Percentiles rank a stretch among this genome's conserved stretches.
phyloP scores from a whole-genome alignment of 768 basidiomycete genomes.

The Paxillus ammoniavirescens region DNA sequence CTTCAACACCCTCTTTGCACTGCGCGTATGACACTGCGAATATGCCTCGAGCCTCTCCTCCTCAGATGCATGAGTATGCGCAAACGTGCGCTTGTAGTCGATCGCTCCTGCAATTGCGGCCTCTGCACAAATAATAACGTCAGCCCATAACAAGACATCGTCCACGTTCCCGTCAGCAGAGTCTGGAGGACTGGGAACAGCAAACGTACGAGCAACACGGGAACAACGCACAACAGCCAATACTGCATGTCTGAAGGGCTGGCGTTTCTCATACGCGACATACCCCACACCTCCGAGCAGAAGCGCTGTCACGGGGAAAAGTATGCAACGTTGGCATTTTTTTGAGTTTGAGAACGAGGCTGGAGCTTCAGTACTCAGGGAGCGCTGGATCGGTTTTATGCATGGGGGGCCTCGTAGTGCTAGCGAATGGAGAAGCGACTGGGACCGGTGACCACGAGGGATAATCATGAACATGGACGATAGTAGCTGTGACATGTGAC shows the following conservation, averaged over 20 bases:
- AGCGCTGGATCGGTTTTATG: constrained; percentile 6
- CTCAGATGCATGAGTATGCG: constrained; percentile 47
- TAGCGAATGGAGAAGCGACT: constrained; percentile 1
- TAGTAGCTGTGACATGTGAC: no score
- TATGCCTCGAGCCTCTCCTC: constrained; percentile 52
- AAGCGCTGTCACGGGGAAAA: constrained; percentile 24
- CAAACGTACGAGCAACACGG: constrained; percentile 61
- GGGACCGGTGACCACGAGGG: constrained; percentile 11
- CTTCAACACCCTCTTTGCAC: constrained; percentile 72
- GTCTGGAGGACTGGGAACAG: constrained; percentile 22
- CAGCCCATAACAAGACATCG: neutral
- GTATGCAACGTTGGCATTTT: constrained; percentile 19
- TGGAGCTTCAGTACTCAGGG: constrained; percentile 10
- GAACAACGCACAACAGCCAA: constrained; percentile 80
- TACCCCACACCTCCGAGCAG: constrained; percentile 32
- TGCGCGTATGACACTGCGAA: constrained; percentile 81
- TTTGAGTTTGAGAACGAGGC: neutral
- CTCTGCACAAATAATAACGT: constrained; percentile 34
- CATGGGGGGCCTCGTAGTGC: constrained; percentile 1
- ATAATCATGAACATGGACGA: constrained; percentile 14
- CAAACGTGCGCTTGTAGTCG: constrained; percentile 72
- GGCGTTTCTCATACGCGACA: constrained; percentile 62
- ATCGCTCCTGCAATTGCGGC: constrained; percentile 62
- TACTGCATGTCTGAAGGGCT: constrained; percentile 72
- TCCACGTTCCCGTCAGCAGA: constrained; percentile 26